phyloP scores from a whole-genome alignment of 192 early-diverging fungal species.

The Helicostylum pulchrum region DNA sequence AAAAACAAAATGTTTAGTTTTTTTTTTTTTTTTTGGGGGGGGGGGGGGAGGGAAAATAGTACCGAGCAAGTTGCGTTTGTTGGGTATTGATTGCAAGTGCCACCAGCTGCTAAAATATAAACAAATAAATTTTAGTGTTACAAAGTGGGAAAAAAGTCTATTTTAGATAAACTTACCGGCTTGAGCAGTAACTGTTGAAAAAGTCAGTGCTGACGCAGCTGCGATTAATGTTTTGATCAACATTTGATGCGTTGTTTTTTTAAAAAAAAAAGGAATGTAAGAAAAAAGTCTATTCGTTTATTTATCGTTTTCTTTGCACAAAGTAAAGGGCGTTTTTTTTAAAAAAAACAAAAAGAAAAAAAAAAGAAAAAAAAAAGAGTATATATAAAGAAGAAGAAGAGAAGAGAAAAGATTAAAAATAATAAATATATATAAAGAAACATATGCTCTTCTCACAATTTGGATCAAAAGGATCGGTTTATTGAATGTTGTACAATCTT shows the following conservation, averaged over 20 bases:
- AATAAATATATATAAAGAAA: background rate
- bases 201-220: too few relatives aligned
- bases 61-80: background rate
- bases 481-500: background rate
- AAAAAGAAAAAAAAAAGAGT: background rate
- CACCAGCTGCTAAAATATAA: background rate
- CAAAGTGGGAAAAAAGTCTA: too few relatives aligned
- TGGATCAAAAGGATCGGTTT: background rate
- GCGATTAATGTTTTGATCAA: too few relatives aligned
- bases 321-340: too few relatives aligned
- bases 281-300: too few relatives aligned
- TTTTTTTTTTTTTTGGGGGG: background rate
- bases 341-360: too few relatives aligned
- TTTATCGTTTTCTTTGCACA: too few relatives aligned
- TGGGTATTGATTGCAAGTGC: slow-evolving; percentile 3
- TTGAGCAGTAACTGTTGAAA: too few relatives aligned
- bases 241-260: too few relatives aligned
- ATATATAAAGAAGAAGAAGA: background rate
- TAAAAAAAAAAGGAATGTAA: too few relatives aligned
- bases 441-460: slow-evolving; percentile 15
- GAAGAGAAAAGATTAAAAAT: background rate
- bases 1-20: background rate
- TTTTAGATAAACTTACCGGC: too few relatives aligned
- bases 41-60: background rate
- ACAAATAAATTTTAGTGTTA: too few relatives aligned